Evolutionary conservation across 2,329 filamentous ascomycete genomes (phyloP), one percentile per base, ranked within the genome.

Genomic region (Proliferodiscus dingleyae): DNA sequence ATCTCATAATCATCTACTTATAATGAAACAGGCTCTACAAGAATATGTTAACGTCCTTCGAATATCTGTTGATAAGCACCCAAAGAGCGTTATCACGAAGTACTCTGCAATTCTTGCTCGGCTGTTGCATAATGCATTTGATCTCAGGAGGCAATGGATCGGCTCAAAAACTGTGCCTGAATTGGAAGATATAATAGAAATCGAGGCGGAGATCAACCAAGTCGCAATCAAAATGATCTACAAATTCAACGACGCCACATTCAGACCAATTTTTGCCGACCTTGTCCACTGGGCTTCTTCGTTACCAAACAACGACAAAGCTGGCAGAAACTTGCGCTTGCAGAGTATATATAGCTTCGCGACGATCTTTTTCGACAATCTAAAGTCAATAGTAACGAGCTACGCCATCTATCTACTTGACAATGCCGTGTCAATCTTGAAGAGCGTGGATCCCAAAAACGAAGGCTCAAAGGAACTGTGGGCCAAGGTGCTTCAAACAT

Each of bases 161-260:
- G 64, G 73, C 24, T 68, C 77, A 1, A 64, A 71, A 19, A 57
- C 59, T 44, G 57, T 59, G 9, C 64, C 71, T 33, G 59, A 52
- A 28, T 61, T 72, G 13, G 67, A 74, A 11, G 69, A 76, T 36
- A 64, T 87, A 5, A 66, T 72, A 16, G 71, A 74, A 33, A 71
- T 89, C 10, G 88, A 95, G 62, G 68, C 71, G 2, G 71, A 73
- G 9, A 61, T 87, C 54, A 85, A 88, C 61, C 78, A 84, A 8
- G 80, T 85, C 10, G 80, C 83, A 0, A 78, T 98, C 48, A 87
- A 89, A 66, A 93, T 96, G 82, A 86, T 95, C 43, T 89, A 95
- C 72, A 97, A 97, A 72, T 78, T 98, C 51, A 97, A 96, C 68
- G 93, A 98, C 63, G 83, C 86, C 1, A 81, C 86, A 0, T 98